phyloP scores from a whole-genome alignment of 129 eudicot species.

The Chrysanthemum makinoi region DNA sequence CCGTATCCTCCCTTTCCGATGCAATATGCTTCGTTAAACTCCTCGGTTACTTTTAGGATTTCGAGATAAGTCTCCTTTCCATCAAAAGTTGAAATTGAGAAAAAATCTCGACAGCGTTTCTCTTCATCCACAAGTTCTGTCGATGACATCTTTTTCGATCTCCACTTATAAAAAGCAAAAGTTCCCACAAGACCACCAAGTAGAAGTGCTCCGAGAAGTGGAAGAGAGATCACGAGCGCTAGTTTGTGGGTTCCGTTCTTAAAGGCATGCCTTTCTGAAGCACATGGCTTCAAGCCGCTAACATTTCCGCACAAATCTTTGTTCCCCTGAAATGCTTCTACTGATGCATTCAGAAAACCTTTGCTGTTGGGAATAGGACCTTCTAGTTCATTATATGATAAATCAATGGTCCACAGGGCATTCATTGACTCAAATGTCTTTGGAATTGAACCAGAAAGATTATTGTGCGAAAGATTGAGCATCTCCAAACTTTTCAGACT shows the following conservation, averaged over 20 bases:
- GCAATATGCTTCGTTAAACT: too few species aligned
- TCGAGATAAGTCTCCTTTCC: constrained; percentile 25
- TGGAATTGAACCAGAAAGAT: constrained; percentile 30
- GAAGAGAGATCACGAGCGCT: constrained; percentile 3
- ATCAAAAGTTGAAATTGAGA: not conserved
- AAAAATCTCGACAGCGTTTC: too few species aligned
- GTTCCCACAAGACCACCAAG: not conserved
- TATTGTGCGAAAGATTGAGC: constrained; percentile 32
- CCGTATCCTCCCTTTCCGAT: too few species aligned
- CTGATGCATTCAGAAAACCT: constrained; percentile 6
- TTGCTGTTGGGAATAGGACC: constrained; percentile 30
- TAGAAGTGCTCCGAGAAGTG: constrained; percentile 23
- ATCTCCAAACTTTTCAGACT: constrained; percentile 17
- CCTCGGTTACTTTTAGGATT: not conserved
- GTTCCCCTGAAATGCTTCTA: constrained; percentile 21
- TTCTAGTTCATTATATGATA: constrained; percentile 28
- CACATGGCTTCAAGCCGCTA: constrained; percentile 15
- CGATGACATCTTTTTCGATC: not conserved
- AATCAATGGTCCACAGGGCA: constrained; percentile 2
- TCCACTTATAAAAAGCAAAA: constrained; percentile 2
- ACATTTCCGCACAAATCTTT: constrained; percentile 24
- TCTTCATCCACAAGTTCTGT: not conserved
- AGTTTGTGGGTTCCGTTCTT: not conserved
- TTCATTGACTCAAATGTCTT: constrained; percentile 1
- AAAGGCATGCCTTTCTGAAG: not conserved